Evolutionary conservation across 208 protist genomes (phyloP).

Genomic region (Trypanosoma vivax): DNA sequence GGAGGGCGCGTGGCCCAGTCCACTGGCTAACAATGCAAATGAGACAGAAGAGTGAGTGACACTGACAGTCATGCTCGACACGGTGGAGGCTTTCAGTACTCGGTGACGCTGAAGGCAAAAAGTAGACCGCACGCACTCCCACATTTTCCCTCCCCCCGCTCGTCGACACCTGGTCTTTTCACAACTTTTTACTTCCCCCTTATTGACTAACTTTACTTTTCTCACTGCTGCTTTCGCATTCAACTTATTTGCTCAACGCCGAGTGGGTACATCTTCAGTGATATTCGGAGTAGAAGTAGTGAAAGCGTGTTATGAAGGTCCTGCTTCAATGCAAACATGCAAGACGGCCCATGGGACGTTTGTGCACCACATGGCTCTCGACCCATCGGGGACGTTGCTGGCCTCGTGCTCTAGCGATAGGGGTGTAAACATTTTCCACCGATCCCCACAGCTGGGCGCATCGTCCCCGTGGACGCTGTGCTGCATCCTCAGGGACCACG

Average conservation of each 20-base stretch:
- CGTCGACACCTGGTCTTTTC: background rate
- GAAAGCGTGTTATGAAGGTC: no score
- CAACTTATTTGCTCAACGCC: background rate
- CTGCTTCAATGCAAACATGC: constrained; percentile 40
- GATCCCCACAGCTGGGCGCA: constrained; percentile 11
- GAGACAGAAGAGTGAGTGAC: background rate
- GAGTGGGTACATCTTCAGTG: constrained; percentile 8
- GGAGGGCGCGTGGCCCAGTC: background rate
- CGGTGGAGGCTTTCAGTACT: no score
- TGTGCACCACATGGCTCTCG: constrained; percentile 78
- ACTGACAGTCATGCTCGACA: no score
- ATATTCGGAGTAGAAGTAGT: background rate
- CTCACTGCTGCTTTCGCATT: background rate
- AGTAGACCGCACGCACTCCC: no score
- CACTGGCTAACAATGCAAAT: background rate
- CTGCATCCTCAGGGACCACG: constrained; percentile 70
- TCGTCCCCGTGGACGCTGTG: constrained; percentile 49
- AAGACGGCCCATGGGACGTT: constrained; percentile 67
- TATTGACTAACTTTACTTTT: background rate
- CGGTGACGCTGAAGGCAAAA: no score
- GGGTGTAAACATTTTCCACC: constrained; percentile 73
- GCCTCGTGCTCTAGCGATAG: constrained; percentile 86
- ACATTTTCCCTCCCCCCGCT: no score
- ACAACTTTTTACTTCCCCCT: background rate
- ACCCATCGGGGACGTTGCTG: constrained; percentile 67